These are phyloP conservation scores for Castanea crenata DNA, from an alignment of 306 rosid genomes.

Conservation along the genomic window DNA sequence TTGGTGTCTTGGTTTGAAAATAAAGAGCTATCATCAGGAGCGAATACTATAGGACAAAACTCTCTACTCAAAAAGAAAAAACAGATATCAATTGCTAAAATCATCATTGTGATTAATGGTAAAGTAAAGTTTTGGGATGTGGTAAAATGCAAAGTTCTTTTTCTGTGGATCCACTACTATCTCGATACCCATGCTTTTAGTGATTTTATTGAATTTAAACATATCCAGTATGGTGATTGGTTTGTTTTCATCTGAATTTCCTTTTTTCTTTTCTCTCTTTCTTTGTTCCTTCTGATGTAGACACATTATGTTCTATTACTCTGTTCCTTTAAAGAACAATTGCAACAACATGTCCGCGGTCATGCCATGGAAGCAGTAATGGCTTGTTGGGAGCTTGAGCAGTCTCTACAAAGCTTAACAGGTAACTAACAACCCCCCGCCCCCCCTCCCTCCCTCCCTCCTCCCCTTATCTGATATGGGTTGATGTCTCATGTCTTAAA, in stretches of 20 bases:
- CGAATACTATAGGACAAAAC: no score
- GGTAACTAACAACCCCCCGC: constrained; percentile 34
- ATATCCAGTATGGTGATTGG: neutral
- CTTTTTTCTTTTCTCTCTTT: neutral
- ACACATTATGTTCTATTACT: constrained; percentile 74
- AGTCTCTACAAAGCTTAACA: constrained; percentile 78
- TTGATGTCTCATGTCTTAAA: no score
- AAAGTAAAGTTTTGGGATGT: neutral
- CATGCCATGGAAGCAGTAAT: constrained; percentile 96
- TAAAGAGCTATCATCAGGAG: no score
- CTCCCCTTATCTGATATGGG: neutral
- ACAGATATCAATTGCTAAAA: neutral
- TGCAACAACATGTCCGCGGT: constrained; percentile 85
- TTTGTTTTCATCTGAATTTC: neutral
- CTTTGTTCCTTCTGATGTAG: constrained; percentile 31
- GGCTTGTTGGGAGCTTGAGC: constrained; percentile 96
- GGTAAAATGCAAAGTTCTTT: no score
- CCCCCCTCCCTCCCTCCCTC: no score
- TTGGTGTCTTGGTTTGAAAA: no score
- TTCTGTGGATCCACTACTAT: neutral
- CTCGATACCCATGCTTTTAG: neutral
- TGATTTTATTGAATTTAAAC: neutral
- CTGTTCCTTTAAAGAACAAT: constrained; percentile 76
- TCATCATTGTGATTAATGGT: neutral
- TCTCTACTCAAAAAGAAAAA: no score